A percentile compares a stretch with the other conserved stretches of the same genome.
Conservation (phyloP, 2,329 filamentous ascomycete genomes). For the Talaromyces verruculosus region DNA sequence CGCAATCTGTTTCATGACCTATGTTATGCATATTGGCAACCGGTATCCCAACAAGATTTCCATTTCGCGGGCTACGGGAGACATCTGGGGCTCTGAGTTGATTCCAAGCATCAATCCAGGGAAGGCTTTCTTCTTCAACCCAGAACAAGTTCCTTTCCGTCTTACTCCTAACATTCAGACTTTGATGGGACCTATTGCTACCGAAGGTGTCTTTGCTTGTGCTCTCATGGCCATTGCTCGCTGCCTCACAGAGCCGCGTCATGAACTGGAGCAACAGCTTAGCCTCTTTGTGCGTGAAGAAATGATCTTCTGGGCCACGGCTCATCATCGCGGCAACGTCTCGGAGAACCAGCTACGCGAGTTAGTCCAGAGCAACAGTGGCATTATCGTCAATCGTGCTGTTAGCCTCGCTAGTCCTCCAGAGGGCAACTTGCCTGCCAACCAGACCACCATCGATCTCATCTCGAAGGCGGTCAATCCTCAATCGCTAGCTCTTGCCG, state of each 20-base stretch:
- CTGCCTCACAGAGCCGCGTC: slow-evolving; percentile 78
- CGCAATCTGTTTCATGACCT: slow-evolving; percentile 96
- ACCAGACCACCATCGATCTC: slow-evolving; percentile 94
- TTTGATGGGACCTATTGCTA: slow-evolving; percentile 91
- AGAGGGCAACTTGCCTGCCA: slow-evolving; percentile 78
- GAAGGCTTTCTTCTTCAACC: slow-evolving; percentile 90
- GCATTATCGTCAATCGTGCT: slow-evolving; percentile 88
- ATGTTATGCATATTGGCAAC: slow-evolving; percentile 94
- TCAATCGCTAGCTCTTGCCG: slow-evolving; percentile 79
- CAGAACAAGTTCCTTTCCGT: slow-evolving; percentile 93
- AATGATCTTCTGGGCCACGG: slow-evolving; percentile 95
- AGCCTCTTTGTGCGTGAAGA: slow-evolving; percentile 95
- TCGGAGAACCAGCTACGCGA: slow-evolving; percentile 71
- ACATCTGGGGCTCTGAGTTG: slow-evolving; percentile 94
- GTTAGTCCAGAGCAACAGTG: slow-evolving; percentile 79
- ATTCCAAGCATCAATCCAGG: slow-evolving; percentile 82
- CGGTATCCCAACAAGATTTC: slow-evolving; percentile 94
- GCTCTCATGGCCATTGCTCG: slow-evolving; percentile 95
- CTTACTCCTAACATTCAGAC: slow-evolving; percentile 95
- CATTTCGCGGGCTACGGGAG: slow-evolving; percentile 82
- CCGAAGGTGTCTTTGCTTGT: slow-evolving; percentile 93
- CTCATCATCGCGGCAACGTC: slow-evolving; percentile 65
- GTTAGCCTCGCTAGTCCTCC: slow-evolving; percentile 77
- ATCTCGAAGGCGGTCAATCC: slow-evolving; percentile 93
- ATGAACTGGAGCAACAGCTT: slow-evolving; percentile 90